Base-by-base conservation (phyloP, 192 early-diverging fungal species). In the Backusella morwellensis region DNA sequence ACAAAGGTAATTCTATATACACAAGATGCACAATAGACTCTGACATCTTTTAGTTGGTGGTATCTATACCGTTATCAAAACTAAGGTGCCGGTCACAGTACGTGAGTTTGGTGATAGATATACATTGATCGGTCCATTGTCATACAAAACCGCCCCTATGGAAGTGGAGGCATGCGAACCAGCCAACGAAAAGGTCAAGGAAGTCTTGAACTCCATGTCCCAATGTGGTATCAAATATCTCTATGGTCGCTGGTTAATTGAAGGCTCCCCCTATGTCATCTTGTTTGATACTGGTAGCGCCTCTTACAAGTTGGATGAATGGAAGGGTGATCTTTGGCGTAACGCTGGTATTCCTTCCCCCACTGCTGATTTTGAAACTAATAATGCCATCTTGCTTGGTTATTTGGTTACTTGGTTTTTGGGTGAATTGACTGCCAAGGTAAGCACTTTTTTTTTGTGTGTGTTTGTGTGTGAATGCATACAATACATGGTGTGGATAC, bases 1-100 rank as follows among this genome's bases (percentile, higher is more conserved):
- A 99, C 90, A 99, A 97, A 85, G 95, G 93, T 91, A 87, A 50
- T 44, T 35, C 1, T 36, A 29, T 17, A 14, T 14, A 26, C 1
- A 38, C 12, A 40, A 40, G 38, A 40, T 7, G 11, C 8, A 40
- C 3, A 7, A 73, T 34, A 36, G 11, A 75, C 41, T 29, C 15
- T n/a, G 32, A 32, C 32, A 32, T 32, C 17, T n/a, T 72, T 15
- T 63, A 95, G 97, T 98, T 40, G 97, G 97, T 80, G 96, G 96
- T 54, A 98, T 99, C 85, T 97, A 99, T 88, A 99, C 97, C 3
- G 97, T 99, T 29, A 94, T 99, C 83, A 96, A 95, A 85, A 94
- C 97, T 41, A 99, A 99, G 83, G 96, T 94, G 0, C 97, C 97
- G 8, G 95, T 99, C 15, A 99, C 97, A 0, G 89, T 91, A 35